Evolutionary conservation across 2,329 filamentous ascomycete species (phyloP), one percentile per base, ranked within the genome.

Genomic region (Botrytis porri): DNA sequence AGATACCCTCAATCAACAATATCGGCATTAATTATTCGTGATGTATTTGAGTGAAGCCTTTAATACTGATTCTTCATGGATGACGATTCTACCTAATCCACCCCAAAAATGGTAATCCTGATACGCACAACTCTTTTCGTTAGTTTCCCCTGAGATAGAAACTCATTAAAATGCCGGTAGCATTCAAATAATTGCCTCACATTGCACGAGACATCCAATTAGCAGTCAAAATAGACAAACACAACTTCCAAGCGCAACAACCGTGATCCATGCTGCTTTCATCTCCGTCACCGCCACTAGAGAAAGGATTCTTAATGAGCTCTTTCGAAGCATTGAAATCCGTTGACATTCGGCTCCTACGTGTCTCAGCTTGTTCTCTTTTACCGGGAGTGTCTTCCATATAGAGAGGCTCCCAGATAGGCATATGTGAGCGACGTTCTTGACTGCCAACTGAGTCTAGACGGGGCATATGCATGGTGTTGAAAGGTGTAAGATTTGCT

Each of bases 401-500:
- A 16, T 69, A 69, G 12, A 69, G 32, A 69, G 65, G 65, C n/a
- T 69, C 65, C 65, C 65, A 69, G 12, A 43, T 69, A 35, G 65
- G 65, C 4, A 69, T 59, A 6, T 69, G 65, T 32, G 48, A 57
- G 48, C 48, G 65, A 32, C 37, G 65, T 25, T 69, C 65, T 57
- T 57, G 65, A 29, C 65, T 57, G 37, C 48, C 51, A 25, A 20
- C 14, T 25, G 65, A 69, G 32, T 69, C 48, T 25, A 69, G n/a
- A 25, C 65, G 65, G 54, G 65, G 65, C 37, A 69, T 69, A 32
- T 57, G 51, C 65, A 69, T 69, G n/a, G 65, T 69, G 7, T 69
- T 69, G 45, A 69, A 69, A 41, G 65, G 65, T 18, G 65, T 69
- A 4, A 41, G 65, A 25, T 69, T 69, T 0, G 65, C 35, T 32